Evolutionary conservation across 371 early-diverging fungal species (phyloP).

Genomic region (Mycotypha africana): DNA sequence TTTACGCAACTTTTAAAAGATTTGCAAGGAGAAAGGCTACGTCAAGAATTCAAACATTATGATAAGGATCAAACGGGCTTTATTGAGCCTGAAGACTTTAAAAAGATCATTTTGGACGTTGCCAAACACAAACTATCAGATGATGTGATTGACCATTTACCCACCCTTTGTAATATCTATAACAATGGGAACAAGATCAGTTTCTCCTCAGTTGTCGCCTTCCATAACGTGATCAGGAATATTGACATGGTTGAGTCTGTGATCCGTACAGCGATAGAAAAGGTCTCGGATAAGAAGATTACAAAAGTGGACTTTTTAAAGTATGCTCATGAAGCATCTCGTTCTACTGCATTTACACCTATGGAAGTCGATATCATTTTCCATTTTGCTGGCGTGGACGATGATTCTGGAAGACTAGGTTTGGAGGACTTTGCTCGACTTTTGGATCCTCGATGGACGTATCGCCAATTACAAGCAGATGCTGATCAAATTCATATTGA

Average conservation of each 20-base stretch:
- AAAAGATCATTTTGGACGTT: slow-evolving; percentile 59
- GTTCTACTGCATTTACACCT: slow-evolving; percentile 71
- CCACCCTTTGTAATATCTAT: slow-evolving; percentile 59
- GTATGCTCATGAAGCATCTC: slow-evolving; percentile 52
- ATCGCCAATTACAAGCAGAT: background rate
- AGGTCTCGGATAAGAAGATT: slow-evolving; percentile 50
- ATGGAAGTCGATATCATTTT: slow-evolving; percentile 83
- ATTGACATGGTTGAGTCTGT: slow-evolving; percentile 70
- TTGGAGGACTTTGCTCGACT: slow-evolving; percentile 60
- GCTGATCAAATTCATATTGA: background rate
- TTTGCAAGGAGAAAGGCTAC: slow-evolving; percentile 73
- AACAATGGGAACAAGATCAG: slow-evolving; percentile 52
- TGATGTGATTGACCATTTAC: slow-evolving; percentile 63
- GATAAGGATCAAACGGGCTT: slow-evolving; percentile 64
- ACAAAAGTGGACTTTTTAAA: slow-evolving; percentile 60
- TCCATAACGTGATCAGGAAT: slow-evolving; percentile 71
- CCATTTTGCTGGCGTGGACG: slow-evolving; percentile 69
- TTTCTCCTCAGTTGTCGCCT: slow-evolving; percentile 63
- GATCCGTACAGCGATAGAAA: slow-evolving; percentile 50
- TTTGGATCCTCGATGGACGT: slow-evolving; percentile 60
- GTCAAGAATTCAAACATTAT: slow-evolving; percentile 72
- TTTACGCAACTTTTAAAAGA: slow-evolving; percentile 80
- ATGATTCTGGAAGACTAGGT: slow-evolving; percentile 47
- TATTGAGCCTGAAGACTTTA: slow-evolving; percentile 63
- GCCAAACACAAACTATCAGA: slow-evolving; percentile 69